These are phyloP conservation scores for Eucalyptus leucophloia DNA, from an alignment of 345 rosid genomes.

Conservation along the genomic window DNA sequence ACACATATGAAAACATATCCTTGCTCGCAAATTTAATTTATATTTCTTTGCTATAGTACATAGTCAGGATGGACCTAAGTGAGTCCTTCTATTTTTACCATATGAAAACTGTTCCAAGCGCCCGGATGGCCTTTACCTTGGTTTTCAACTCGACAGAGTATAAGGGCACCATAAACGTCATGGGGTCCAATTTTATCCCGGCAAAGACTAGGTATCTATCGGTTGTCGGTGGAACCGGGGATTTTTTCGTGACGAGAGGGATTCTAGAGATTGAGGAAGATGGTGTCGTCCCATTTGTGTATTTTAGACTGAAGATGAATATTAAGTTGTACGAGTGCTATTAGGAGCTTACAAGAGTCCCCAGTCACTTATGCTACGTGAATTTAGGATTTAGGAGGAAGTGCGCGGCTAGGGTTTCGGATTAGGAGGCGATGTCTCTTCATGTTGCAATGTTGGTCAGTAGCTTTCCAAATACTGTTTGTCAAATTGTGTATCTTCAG, in stretches of 20 bases:
- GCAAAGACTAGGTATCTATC: slow-evolving; percentile 52
- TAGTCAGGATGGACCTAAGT: too few relatives aligned
- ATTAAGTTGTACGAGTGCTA: slow-evolving; percentile 32
- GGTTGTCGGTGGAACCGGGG: slow-evolving; percentile 54
- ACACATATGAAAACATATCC: not conserved
- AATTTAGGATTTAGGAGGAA: not conserved
- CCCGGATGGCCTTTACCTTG: slow-evolving; percentile 9
- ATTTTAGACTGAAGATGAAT: slow-evolving; percentile 39
- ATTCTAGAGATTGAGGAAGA: slow-evolving; percentile 35
- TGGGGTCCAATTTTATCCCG: slow-evolving; percentile 40
- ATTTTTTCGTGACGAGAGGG: slow-evolving; percentile 65
- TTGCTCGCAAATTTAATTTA: too few relatives aligned
- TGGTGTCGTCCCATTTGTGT: slow-evolving; percentile 19
- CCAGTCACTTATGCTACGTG: not conserved
- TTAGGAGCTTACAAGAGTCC: not conserved
- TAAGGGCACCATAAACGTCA: slow-evolving; percentile 38
- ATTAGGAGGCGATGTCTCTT: not conserved
- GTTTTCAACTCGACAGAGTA: slow-evolving; percentile 12
- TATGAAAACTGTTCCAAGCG: not conserved
- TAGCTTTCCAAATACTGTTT: not conserved
- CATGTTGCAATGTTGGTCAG: not conserved
- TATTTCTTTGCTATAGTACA: too few relatives aligned
- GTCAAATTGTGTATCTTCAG: not conserved
- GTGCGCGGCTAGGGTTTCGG: not conserved
- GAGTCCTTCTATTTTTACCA: not conserved